Evolutionary conservation across 2,329 filamentous ascomycete genomes (phyloP), one percentile per base, ranked within the genome.

Genomic region (Amesomyces nigricolor): DNA sequence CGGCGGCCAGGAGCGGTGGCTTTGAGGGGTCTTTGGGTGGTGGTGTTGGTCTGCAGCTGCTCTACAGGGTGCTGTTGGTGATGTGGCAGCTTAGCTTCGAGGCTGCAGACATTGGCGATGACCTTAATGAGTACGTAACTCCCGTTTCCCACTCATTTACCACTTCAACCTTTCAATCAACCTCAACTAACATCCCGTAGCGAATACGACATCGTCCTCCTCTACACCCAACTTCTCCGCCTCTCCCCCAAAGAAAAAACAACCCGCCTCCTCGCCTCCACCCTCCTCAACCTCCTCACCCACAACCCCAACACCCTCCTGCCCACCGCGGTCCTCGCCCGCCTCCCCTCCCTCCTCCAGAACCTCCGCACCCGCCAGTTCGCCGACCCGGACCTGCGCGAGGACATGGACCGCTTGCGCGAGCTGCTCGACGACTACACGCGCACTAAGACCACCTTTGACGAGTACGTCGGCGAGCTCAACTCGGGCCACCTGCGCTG

Each of bases 21-120:
- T 80, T 82, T 54, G 84, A 85, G 61, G 79, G 79, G 4, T 75
- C 76, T 4, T 67, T 87, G 30, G 86, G 91, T 56, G 90, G 91
- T 47, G 91, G 91, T 8, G 89, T 99, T 57, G 90, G 91, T 2
- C 76, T 99, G 40, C 94, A 99, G 71, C 80, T 97, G 40, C 80
- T 99, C 40, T 99, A 99, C 70, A 90, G 96, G 66, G 88, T 96
- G 14, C 80, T 99, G 19, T 79, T 99, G 49, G 91, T 95, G 11
- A 76, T 99, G 56, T 99, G 94, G 94, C 91, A 97, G 75, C 78
- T 99, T 63, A 96, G 91, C 68, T 99, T 99, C 63, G 94, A 97
- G 69, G 89, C 90, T 11, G 85, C 87, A 57, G 73, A 77, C 2
- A 78, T 86, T 66, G 83, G 83, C 38, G 80, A 86, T 58, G 91